phyloP scores from a whole-genome alignment of 192 early-diverging fungal genomes.

The Coemansia erecta region DNA sequence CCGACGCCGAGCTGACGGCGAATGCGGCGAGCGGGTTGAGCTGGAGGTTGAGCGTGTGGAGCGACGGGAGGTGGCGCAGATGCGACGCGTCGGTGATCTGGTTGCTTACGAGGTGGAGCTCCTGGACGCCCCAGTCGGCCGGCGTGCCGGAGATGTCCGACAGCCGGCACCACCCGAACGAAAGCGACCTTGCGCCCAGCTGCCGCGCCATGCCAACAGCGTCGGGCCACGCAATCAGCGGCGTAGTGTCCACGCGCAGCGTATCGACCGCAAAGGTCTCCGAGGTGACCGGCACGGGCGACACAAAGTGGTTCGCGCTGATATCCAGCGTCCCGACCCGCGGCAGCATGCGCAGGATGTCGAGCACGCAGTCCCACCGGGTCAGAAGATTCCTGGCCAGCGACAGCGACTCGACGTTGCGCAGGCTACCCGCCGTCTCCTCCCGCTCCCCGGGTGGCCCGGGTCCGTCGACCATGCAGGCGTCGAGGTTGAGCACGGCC shows the following conservation, averaged over 20 bases:
- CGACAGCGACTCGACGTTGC: conserved; percentile 9
- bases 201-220: background rate
- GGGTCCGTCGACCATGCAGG: conserved; percentile 2
- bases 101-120: conserved; percentile 36
- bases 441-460: background rate
- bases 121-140: conserved; percentile 2
- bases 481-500: conserved; percentile 15
- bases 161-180: conserved; percentile 25
- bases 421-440: conserved; percentile 5
- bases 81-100: conserved; percentile 14
- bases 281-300: background rate
- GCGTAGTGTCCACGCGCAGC: conserved; percentile 22
- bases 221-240: conserved; percentile 13
- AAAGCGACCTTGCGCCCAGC: conserved; percentile 8
- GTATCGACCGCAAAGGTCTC: conserved; percentile 5
- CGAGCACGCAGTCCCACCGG: conserved; percentile 10
- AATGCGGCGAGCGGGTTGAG: conserved; percentile 15
- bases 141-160: background rate
- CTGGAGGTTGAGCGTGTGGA: conserved; percentile 20
- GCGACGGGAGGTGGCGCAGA: conserved; percentile 4
- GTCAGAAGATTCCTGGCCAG: conserved; percentile 35
- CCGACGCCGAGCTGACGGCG: background rate
- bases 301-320: conserved; percentile 27
- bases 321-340: conserved; percentile 17
- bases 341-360: conserved; percentile 11